A percentile compares a stretch with the other conserved stretches of the same genome.
These are phyloP conservation scores for Tetragonia tetragonoides DNA, from an alignment of 148 eudicot genomes.

Conservation along the genomic window DNA sequence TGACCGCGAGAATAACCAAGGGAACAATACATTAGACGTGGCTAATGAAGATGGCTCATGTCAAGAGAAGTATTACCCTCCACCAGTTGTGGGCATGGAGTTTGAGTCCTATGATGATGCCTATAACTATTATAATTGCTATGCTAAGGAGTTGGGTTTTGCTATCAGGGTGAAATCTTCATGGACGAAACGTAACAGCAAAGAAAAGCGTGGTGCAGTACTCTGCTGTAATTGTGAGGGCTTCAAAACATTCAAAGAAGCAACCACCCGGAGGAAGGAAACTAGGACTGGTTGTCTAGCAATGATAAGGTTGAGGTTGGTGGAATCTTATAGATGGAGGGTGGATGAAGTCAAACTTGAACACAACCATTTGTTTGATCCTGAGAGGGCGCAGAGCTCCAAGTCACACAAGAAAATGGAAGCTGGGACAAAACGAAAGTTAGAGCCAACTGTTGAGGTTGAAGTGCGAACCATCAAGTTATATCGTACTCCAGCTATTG, in stretches of 20 bases:
- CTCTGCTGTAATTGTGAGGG: slow-evolving; percentile 90
- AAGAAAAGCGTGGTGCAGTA: slow-evolving; percentile 77
- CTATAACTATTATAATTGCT: slow-evolving; percentile 66
- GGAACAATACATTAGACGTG: slow-evolving; percentile 4
- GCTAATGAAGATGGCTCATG: slow-evolving; percentile 26
- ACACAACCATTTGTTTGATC: slow-evolving; percentile 86
- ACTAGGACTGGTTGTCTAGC: slow-evolving; percentile 90
- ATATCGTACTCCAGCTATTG: slow-evolving; percentile 50
- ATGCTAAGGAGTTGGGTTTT: slow-evolving; percentile 70
- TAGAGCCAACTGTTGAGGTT: slow-evolving; percentile 49
- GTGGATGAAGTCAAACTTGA: slow-evolving; percentile 80
- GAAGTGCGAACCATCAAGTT: slow-evolving; percentile 78
- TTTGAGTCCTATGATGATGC: slow-evolving; percentile 78
- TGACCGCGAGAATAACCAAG: slow-evolving; percentile 29
- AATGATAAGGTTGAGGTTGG: slow-evolving; percentile 74
- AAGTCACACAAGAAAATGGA: slow-evolving; percentile 73
- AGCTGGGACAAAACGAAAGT: slow-evolving; percentile 53
- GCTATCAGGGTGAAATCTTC: slow-evolving; percentile 80
- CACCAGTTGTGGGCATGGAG: slow-evolving; percentile 66
- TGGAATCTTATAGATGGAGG: slow-evolving; percentile 70
- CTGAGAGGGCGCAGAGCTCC: slow-evolving; percentile 64
- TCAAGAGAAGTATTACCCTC: slow-evolving; percentile 36
- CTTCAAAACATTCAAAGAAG: slow-evolving; percentile 71
- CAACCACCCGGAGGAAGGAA: slow-evolving; percentile 62
- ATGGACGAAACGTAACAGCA: slow-evolving; percentile 80